phyloP scores from a whole-genome alignment of 345 rosid genomes.

The Gossypium herbaceum region DNA sequence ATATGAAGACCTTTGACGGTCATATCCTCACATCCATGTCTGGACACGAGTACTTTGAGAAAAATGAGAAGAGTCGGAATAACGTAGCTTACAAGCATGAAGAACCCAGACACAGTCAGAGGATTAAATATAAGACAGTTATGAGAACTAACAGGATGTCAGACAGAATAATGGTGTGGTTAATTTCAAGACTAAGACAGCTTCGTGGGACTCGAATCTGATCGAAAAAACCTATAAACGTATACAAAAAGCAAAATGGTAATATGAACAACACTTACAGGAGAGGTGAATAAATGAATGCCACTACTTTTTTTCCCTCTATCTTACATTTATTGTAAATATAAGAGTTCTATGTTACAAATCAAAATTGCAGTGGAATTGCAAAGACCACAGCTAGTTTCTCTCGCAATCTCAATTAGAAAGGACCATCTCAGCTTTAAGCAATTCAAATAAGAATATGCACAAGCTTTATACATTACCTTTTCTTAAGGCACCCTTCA shows the following conservation, averaged over 20 bases:
- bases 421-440: conserved; percentile 24
- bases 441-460: conserved; percentile 18
- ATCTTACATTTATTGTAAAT: conserved; percentile 26
- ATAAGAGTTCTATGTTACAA: conserved; percentile 44
- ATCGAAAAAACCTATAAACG: neutral
- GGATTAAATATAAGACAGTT: neutral
- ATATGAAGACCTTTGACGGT: too few species aligned
- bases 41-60: too few species aligned
- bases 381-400: conserved; percentile 24
- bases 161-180: neutral
- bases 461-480: conserved; percentile 22
- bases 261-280: conserved; percentile 13
- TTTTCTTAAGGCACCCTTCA: conserved; percentile 12
- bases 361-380: conserved; percentile 48
- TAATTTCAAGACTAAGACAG: neutral
- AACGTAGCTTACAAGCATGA: too few species aligned
- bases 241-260: neutral
- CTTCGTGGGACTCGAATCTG: neutral
- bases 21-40: too few species aligned
- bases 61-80: too few species aligned
- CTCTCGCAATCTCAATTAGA: conserved; percentile 30
- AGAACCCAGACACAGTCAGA: neutral
- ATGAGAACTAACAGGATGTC: neutral
- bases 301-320: conserved; percentile 23
- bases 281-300: conserved; percentile 35